These are phyloP conservation scores for Phytophthora megakarya DNA, from an alignment of 352 stramenopile species.

Conservation along the genomic window DNA sequence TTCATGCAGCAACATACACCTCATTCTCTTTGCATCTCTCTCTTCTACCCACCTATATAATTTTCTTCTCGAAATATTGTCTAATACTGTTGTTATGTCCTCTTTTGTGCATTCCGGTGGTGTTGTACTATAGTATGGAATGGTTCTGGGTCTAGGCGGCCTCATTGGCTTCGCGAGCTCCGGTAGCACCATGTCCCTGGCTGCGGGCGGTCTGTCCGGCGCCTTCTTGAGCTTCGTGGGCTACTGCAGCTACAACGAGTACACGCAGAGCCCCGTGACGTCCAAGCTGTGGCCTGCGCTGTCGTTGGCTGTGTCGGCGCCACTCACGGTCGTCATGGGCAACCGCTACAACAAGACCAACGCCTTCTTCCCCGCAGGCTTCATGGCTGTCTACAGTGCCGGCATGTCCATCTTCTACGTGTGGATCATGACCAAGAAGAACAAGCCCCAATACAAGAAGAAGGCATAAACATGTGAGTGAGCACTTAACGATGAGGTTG, in stretches of 20 bases:
- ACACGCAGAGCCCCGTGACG: conserved; percentile 75
- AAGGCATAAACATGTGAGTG: conserved; percentile 38
- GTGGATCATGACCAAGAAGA: conserved; percentile 63
- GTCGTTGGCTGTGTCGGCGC: conserved; percentile 66
- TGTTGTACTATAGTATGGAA: conserved; percentile 60
- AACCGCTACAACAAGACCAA: conserved; percentile 78
- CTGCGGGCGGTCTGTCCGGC: conserved; percentile 67
- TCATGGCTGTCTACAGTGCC: conserved; percentile 63
- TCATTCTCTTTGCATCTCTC: background rate
- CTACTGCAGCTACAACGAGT: conserved; percentile 87
- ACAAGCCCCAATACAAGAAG: conserved; percentile 87
- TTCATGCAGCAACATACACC: background rate
- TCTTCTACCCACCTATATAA: conserved; percentile 9
- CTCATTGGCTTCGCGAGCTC: conserved; percentile 80
- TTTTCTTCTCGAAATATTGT: background rate
- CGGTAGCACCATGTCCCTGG: conserved; percentile 65
- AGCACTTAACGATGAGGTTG: background rate
- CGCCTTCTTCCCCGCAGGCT: conserved; percentile 73
- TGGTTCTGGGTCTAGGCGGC: conserved; percentile 71
- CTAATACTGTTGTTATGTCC: conserved; percentile 7
- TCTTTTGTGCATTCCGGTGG: conserved; percentile 19
- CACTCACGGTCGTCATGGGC: conserved; percentile 78
- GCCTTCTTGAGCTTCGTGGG: conserved; percentile 80
- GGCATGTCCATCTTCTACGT: conserved; percentile 86
- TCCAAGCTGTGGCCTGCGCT: conserved; percentile 83